Base-by-base conservation (phyloP, 345 rosid species). In the Pseudoturritis turrita region DNA sequence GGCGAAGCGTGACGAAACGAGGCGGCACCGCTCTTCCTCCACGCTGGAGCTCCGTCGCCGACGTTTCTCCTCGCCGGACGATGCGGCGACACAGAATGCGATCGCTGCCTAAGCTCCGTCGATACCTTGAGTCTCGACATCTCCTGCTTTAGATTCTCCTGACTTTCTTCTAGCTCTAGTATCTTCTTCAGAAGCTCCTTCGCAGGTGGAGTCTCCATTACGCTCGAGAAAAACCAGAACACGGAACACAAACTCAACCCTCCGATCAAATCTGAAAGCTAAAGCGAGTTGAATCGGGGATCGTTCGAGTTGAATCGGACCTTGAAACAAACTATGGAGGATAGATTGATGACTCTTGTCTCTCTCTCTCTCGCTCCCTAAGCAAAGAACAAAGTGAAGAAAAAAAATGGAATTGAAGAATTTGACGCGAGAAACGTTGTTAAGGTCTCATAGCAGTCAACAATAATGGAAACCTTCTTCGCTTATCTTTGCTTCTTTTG, bases 1-100 rank as follows among this genome's bases (percentile, higher is more conserved):
- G 99, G 97, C 33, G 99, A 95, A 19, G 97, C 82, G 76, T 91
- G 86, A 31, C 96, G 70, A 78, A 83, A 81, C 26, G 96, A 88
- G 12, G 81, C 80, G 9, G 96, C 75, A 29, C 88, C 92, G 62
- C 35, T 84, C 82, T 76, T 85, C 89, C 87, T 83, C 69, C 80
- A 57, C 5, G 69, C 63, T 0, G 80, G 17, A 41, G 76, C 80
- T 15, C 77, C 70, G 1, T 76, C 83, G 11, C 78, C 77, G 25
- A 69, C 53, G 49, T 76, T 79, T 55, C 83, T 74, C 76, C 85
- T 79, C 36, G 80, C 36, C 44, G 78, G 80, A 14, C 95, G 86
- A 79, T 81, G 83, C 5, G 96, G 97, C 26, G 99, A 91, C 2
- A 85, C 85, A 10, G 99, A 95, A 77, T 91, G 93, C 23, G 99